Conservation (phyloP, 192 early-diverging fungal species). For the Diversispora epigaea region DNA sequence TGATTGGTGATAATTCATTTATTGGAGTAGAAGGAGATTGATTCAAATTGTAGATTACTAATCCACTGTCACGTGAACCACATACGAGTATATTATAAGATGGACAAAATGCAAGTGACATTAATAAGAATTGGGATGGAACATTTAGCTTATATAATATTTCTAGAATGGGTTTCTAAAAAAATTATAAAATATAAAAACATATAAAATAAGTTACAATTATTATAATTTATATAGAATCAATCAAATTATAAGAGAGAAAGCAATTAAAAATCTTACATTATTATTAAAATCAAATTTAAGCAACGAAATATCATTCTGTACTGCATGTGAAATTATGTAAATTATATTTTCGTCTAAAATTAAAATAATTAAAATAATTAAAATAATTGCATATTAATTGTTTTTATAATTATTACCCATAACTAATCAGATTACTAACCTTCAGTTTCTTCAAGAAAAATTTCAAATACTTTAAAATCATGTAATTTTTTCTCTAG, state of each 20-base stretch:
- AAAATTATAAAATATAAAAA: neutral
- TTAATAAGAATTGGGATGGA: slow-evolving; percentile 35
- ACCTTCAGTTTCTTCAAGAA: slow-evolving; percentile 37
- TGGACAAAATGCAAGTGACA: slow-evolving; percentile 34
- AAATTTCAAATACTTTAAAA: slow-evolving; percentile 49
- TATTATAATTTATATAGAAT: slow-evolving; percentile 2
- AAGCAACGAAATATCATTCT: slow-evolving; percentile 39
- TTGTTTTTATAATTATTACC: neutral
- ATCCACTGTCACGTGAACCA: slow-evolving; percentile 45
- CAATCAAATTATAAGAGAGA: no score
- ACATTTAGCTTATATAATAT: slow-evolving; percentile 34
- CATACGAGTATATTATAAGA: slow-evolving; percentile 37
- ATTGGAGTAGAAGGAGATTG: neutral
- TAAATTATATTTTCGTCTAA: slow-evolving; percentile 36
- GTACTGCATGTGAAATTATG: slow-evolving; percentile 39
- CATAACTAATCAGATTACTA: neutral
- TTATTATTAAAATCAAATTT: slow-evolving; percentile 34
- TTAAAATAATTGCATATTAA: neutral
- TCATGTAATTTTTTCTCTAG: slow-evolving; percentile 40
- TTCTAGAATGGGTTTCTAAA: slow-evolving; percentile 31
- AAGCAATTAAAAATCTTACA: no score
- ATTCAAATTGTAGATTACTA: slow-evolving; percentile 37
- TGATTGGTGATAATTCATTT: slow-evolving; percentile 31
- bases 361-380: neutral
- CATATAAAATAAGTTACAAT: neutral